Base-by-base conservation (phyloP, 805 yeast genomes). In the Candida ipomoeae region DNA sequence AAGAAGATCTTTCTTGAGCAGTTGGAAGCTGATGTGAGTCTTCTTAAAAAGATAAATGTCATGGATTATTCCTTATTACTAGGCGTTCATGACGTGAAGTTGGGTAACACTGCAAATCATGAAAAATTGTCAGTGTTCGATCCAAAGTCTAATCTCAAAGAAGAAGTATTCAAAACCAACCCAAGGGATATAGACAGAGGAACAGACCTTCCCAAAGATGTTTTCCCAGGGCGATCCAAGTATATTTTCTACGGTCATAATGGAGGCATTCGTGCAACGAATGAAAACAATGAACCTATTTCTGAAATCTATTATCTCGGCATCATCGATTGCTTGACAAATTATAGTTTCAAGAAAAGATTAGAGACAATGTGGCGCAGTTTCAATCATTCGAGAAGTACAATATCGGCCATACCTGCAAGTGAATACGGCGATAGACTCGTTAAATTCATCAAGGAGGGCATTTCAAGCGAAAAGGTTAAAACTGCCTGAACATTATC, bases 51-150 rank as follows among this genome's bases (percentile, higher is more conserved):
- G 50, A 72, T 89, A 55, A 89, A 90, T 59, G 91, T 89, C 34
- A 94, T 94, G 99, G 99, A 94, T 66, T 94, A 95, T 67, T 90
- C 97, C 0, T 74, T 94, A 54, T 71, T 94, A 44, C 69, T 95
- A 41, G 99, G 99, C 0, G 78, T 91, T 32, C 97, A 89, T 63
- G 94, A 91, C 63, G 71, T 85, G 53, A 73, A 75, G 29, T 73
- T 76, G 54, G 88, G 85, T 2, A 81, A 80, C 52, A 73, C 77
- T 10, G 54, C 53, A 23, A 68, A 67, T 7, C 51, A 61, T 8
- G 67, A 70, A 47, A 75, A 73, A 51, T 60, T 78, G 37, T 70
- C 79, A 1, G 68, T 74, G 1, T 73, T 74, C 53, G 78, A 71
- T 46, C 79, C 79, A 1, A 71, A 68, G 55, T 69, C 74, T 3